These are phyloP conservation scores for Angophora floribunda DNA, from an alignment of 345 rosid species.

Conservation along the genomic window DNA sequence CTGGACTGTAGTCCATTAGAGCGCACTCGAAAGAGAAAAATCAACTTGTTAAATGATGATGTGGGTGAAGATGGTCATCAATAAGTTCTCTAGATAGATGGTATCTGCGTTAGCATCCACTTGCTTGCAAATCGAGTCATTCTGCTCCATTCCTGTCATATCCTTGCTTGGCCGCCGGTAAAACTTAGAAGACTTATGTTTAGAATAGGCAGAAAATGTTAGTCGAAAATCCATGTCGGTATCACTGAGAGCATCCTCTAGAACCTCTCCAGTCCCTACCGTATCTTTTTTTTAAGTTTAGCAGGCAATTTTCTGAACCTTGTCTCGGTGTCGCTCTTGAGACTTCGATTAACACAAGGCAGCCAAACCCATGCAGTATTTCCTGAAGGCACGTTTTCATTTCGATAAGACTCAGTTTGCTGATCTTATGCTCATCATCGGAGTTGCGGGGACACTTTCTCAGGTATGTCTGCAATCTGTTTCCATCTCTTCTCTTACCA, in stretches of 20 bases:
- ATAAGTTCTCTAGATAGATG: not conserved
- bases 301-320: not conserved
- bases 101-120: not conserved
- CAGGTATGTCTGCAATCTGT: constrained; percentile 25
- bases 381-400: constrained; percentile 83
- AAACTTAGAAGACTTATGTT: not conserved
- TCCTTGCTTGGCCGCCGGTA: not conserved
- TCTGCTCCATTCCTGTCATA: not conserved
- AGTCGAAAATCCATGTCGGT: not conserved
- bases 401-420: constrained; percentile 75
- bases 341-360: not conserved
- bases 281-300: not conserved
- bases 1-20: not conserved
- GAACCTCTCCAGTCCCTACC: not conserved
- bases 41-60: not conserved
- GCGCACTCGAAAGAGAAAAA: not conserved
- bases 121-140: not conserved
- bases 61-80: not conserved
- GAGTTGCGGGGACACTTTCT: constrained; percentile 44
- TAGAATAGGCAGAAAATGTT: not conserved
- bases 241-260: not conserved
- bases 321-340: not conserved
- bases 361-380: constrained; percentile 47
- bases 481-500: not conserved
- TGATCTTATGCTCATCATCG: constrained; percentile 47